A percentile compares a stretch with the other conserved stretches of the same genome.
Conservation (phyloP, 768 basidiomycete species). For the Collybiopsis confluens region DNA sequence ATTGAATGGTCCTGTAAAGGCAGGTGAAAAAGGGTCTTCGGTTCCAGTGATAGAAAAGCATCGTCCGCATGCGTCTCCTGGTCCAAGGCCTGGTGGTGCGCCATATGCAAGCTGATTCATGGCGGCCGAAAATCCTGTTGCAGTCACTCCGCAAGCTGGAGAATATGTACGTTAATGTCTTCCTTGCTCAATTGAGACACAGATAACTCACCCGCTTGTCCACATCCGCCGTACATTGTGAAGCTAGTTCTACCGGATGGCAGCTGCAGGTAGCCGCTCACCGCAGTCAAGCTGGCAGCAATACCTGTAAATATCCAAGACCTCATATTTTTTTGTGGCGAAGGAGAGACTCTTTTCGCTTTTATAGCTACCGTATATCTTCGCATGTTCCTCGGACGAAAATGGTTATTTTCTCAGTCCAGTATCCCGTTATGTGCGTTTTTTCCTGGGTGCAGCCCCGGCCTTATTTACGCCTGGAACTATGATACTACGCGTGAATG, state of each 20-base stretch:
- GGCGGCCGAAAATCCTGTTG: slow-evolving; percentile 35
- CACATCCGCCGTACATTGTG: slow-evolving; percentile 51
- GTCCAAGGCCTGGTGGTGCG: slow-evolving; percentile 40
- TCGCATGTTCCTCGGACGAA: neutral
- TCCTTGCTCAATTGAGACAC: neutral
- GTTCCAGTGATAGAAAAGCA: slow-evolving; percentile 52
- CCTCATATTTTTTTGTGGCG: neutral
- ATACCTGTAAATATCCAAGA: neutral
- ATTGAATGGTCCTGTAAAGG: slow-evolving; percentile 46
- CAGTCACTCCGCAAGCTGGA: slow-evolving; percentile 44
- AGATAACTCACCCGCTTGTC: slow-evolving; percentile 34
- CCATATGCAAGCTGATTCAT: slow-evolving; percentile 57
- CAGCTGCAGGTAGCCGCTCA: slow-evolving; percentile 45
- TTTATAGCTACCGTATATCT: neutral
- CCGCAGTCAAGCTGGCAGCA: neutral
- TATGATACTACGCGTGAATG: too few species aligned
- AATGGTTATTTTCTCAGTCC: neutral
- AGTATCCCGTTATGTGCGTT: neutral
- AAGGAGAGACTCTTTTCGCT: neutral
- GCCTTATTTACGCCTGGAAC: too few species aligned
- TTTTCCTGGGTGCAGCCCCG: neutral
- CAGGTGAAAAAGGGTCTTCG: slow-evolving; percentile 48
- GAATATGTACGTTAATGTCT: neutral
- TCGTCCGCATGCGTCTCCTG: slow-evolving; percentile 59
- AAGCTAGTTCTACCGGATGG: slow-evolving; percentile 51